Evolutionary conservation across 2,329 filamentous ascomycete genomes (phyloP).

Genomic region (Aspergillus quadricinctus): DNA sequence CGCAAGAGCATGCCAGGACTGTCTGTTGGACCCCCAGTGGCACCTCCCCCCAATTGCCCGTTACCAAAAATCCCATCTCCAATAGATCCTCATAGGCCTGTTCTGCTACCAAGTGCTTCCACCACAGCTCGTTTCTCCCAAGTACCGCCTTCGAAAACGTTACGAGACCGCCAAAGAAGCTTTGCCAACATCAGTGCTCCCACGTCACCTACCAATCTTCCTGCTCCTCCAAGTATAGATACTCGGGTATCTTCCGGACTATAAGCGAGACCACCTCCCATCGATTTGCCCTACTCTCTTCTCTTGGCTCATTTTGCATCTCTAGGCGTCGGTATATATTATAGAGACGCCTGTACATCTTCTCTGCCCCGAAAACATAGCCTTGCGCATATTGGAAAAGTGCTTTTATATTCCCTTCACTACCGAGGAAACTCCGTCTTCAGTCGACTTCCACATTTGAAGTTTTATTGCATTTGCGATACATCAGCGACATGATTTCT

Average conservation of each 20-base stretch:
- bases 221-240: background rate
- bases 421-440: background rate
- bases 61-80: constrained; percentile 29
- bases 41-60: constrained; percentile 31
- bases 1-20: constrained; percentile 34
- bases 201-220: background rate
- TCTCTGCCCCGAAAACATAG: background rate
- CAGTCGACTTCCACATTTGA: background rate
- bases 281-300: background rate
- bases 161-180: background rate
- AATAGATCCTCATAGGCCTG: constrained; percentile 3
- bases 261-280: background rate
- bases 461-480: background rate
- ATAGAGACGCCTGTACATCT: background rate
- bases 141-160: constrained; percentile 6
- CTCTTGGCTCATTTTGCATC: background rate
- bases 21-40: constrained; percentile 24
- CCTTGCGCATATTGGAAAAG: background rate
- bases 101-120: background rate
- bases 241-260: background rate
- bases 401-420: background rate
- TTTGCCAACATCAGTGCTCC: background rate
- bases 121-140: constrained; percentile 2
- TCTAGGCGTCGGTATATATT: background rate
- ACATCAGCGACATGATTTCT: background rate